These are phyloP conservation scores for Lipomyces yamadae DNA, from an alignment of 805 yeast species.

Conservation along the genomic window DNA sequence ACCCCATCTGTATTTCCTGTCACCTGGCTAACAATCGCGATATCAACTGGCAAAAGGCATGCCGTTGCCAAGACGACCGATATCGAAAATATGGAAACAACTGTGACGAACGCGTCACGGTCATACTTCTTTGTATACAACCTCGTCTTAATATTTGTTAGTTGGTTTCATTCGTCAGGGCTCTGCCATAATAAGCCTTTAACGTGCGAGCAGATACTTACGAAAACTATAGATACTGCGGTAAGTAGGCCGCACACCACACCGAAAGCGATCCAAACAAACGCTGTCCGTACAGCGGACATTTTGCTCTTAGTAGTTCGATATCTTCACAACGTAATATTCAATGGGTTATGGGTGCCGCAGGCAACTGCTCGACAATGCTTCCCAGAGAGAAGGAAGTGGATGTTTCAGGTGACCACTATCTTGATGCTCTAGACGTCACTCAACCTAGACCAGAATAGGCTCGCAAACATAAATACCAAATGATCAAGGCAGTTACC, in stretches of 20 bases:
- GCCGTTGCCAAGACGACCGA: slow-evolving; percentile 38
- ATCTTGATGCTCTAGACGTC: not conserved
- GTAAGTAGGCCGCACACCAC: slow-evolving; percentile 35
- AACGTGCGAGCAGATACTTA: slow-evolving; percentile 12
- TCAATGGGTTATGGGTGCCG: too few species aligned
- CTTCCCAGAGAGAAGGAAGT: too few species aligned
- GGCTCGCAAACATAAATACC: not conserved
- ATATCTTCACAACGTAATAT: not conserved
- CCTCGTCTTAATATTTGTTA: slow-evolving; percentile 22
- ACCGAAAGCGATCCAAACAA: slow-evolving; percentile 39
- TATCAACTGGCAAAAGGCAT: slow-evolving; percentile 38
- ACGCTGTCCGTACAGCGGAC: slow-evolving; percentile 37
- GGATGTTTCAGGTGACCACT: not conserved
- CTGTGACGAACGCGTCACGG: slow-evolving; percentile 37
- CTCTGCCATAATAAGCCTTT: not conserved
- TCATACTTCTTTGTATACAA: slow-evolving; percentile 35
- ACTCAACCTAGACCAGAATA: not conserved
- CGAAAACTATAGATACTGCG: slow-evolving; percentile 32
- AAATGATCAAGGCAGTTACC: not conserved
- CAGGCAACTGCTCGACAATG: too few species aligned
- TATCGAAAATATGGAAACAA: slow-evolving; percentile 37
- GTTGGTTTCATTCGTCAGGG: not conserved
- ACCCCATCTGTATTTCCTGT: slow-evolving; percentile 23
- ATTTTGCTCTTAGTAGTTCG: slow-evolving; percentile 5
- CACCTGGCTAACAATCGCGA: slow-evolving; percentile 37